Conservation (phyloP, 306 rosid genomes). For the Morella rubra region DNA sequence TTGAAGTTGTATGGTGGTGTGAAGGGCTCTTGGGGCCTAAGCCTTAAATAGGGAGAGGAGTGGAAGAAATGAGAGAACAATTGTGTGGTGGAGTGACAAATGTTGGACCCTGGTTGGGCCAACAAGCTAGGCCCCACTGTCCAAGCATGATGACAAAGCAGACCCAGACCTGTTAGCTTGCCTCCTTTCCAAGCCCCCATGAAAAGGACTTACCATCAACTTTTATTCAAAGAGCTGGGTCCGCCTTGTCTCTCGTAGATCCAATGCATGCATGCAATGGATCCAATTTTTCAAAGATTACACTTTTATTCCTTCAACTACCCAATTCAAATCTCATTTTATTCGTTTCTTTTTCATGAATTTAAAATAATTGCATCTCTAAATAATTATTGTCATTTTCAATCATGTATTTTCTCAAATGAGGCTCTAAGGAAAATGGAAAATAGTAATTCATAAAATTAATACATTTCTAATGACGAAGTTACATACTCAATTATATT, state of each 20-base stretch:
- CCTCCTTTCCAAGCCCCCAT: conserved; percentile 44
- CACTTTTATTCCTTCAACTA: no score
- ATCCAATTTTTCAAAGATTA: no score
- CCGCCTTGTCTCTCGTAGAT: conserved; percentile 39
- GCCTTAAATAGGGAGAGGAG: conserved; percentile 27
- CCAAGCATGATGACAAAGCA: conserved; percentile 42
- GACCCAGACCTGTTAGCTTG: conserved; percentile 26
- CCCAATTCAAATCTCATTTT: not conserved
- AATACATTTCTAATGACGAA: no score
- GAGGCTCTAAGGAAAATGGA: no score
- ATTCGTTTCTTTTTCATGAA: no score
- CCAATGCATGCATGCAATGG: not conserved
- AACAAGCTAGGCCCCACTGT: conserved; percentile 33
- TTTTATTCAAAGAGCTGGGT: conserved; percentile 34
- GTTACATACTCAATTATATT: no score
- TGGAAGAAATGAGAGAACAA: conserved; percentile 40
- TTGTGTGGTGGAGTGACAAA: conserved; percentile 63
- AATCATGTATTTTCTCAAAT: no score
- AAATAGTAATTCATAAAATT: no score
- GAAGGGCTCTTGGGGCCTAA: conserved; percentile 7
- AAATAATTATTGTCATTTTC: no score
- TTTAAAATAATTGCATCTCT: no score
- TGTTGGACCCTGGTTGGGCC: conserved; percentile 43
- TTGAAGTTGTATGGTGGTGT: conserved; percentile 20
- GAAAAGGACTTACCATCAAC: conserved; percentile 63